phyloP scores from a whole-genome alignment of 2,329 filamentous ascomycete genomes.

The Cladosporium sp. region DNA sequence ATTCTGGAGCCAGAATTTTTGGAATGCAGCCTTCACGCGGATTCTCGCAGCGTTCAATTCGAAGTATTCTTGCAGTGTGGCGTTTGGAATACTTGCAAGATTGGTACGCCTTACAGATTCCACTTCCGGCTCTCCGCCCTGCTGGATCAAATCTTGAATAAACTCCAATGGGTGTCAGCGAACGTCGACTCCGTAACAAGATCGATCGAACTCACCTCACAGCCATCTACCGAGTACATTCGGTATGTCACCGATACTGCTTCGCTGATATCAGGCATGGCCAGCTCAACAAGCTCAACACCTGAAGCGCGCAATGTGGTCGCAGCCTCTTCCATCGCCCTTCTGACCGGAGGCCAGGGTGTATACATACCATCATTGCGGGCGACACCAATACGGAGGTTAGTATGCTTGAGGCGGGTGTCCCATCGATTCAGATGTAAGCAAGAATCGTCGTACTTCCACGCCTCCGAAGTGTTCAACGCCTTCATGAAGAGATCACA shows the following conservation, averaged over 20 bases:
- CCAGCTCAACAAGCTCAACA: slow-evolving; percentile 23
- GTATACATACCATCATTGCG: slow-evolving; percentile 27
- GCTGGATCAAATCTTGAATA: slow-evolving; percentile 21
- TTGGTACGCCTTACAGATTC: slow-evolving; percentile 26
- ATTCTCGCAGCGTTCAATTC: slow-evolving; percentile 22
- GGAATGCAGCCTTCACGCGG: slow-evolving; percentile 21
- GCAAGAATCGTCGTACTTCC: slow-evolving; percentile 27
- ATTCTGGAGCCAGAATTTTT: slow-evolving; percentile 21
- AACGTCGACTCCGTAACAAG: not conserved
- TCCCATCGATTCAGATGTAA: slow-evolving; percentile 31
- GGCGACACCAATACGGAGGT: slow-evolving; percentile 27
- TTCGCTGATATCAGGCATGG: slow-evolving; percentile 24
- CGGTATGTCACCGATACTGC: slow-evolving; percentile 21
- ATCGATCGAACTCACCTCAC: not conserved
- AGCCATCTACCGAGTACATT: slow-evolving; percentile 21
- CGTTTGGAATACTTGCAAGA: slow-evolving; percentile 24
- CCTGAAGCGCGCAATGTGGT: slow-evolving; percentile 22
- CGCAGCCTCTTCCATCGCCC: slow-evolving; percentile 23
- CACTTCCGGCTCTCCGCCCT: slow-evolving; percentile 25
- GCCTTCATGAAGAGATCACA: slow-evolving; percentile 28
- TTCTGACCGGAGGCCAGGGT: slow-evolving; percentile 26
- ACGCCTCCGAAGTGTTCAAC: slow-evolving; percentile 26
- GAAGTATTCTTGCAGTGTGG: slow-evolving; percentile 24
- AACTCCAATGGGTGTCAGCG: slow-evolving; percentile 9
- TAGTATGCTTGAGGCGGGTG: slow-evolving; percentile 12